phyloP scores from a whole-genome alignment of 495 filamentous ascomycete genomes.

The Hypoxylon perforatum region DNA sequence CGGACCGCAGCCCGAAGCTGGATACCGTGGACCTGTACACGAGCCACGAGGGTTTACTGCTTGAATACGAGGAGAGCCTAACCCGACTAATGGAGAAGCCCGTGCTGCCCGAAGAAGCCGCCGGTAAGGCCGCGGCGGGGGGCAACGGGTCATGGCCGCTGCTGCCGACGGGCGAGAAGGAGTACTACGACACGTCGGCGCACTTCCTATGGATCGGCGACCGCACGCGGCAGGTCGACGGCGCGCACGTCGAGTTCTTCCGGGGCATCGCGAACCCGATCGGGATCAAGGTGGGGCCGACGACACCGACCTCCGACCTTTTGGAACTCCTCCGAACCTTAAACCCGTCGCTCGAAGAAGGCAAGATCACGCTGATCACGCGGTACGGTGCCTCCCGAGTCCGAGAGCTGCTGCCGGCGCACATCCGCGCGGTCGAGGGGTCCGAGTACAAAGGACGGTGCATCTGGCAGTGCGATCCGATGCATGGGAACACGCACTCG shows the following conservation, averaged over 20 bases:
- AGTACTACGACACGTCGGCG: slow-evolving; percentile 89
- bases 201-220: slow-evolving; percentile 99
- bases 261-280: slow-evolving; percentile 95
- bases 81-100: slow-evolving; percentile 81
- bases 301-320: slow-evolving; percentile 78
- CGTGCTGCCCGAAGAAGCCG: slow-evolving; percentile 28
- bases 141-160: slow-evolving; percentile 16
- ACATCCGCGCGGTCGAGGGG: slow-evolving; percentile 86
- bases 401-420: slow-evolving; percentile 72
- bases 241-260: slow-evolving; percentile 97
- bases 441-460: slow-evolving; percentile 76
- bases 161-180: slow-evolving; percentile 43
- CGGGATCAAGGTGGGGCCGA: slow-evolving; percentile 94
- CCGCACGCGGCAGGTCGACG: slow-evolving; percentile 89
- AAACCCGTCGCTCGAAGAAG: slow-evolving; percentile 81
- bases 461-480: slow-evolving; percentile 98
- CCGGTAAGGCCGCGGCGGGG: not conserved
- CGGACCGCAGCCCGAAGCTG: slow-evolving; percentile 83
- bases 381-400: slow-evolving; percentile 87
- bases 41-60: slow-evolving; percentile 91
- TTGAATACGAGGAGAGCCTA: slow-evolving; percentile 92
- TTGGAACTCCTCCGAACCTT: slow-evolving; percentile 81
- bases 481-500: slow-evolving; percentile 88
- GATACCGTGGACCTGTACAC: slow-evolving; percentile 96
- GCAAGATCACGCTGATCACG: slow-evolving; percentile 96